These are phyloP conservation scores for Backusella tuberculispora DNA, from an alignment of 192 early-diverging fungal species.

Conservation along the genomic window DNA sequence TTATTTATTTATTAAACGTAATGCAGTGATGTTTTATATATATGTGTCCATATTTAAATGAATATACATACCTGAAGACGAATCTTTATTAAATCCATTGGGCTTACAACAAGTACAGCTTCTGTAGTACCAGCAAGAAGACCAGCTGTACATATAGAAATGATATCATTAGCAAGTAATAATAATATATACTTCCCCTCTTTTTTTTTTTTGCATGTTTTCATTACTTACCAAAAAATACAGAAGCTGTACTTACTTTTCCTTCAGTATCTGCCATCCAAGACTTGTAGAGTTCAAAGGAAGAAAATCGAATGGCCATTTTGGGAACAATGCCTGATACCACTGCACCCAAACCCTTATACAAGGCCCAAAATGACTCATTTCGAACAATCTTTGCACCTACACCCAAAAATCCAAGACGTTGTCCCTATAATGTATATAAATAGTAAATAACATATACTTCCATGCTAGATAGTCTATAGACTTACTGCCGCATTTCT, in stretches of 20 bases:
- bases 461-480: too few species aligned
- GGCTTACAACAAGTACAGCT: conserved; percentile 92
- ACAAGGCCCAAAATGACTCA: conserved; percentile 87
- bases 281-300: conserved; percentile 92
- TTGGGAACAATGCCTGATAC: conserved; percentile 96
- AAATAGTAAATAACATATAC: neutral
- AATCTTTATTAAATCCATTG: conserved; percentile 99
- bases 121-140: conserved; percentile 91
- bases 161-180: too few species aligned
- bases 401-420: conserved; percentile 72
- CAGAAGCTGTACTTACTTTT: conserved; percentile 61
- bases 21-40: neutral
- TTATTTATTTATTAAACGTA: neutral
- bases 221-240: conserved; percentile 51
- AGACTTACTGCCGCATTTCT: conserved; percentile 54
- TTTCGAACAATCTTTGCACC: conserved; percentile 81
- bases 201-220: too few species aligned
- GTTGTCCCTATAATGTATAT: conserved; percentile 31
- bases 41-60: too few species aligned
- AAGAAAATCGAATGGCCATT: conserved; percentile 98
- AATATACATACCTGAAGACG: conserved; percentile 68
- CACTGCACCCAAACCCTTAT: conserved; percentile 97
- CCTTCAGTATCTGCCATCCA: conserved; percentile 62
- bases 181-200: too few species aligned
- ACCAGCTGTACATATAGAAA: conserved; percentile 58